Conservation (phyloP, 169 alveolate genomes). For the Plasmodium cynomolgi region DNA sequence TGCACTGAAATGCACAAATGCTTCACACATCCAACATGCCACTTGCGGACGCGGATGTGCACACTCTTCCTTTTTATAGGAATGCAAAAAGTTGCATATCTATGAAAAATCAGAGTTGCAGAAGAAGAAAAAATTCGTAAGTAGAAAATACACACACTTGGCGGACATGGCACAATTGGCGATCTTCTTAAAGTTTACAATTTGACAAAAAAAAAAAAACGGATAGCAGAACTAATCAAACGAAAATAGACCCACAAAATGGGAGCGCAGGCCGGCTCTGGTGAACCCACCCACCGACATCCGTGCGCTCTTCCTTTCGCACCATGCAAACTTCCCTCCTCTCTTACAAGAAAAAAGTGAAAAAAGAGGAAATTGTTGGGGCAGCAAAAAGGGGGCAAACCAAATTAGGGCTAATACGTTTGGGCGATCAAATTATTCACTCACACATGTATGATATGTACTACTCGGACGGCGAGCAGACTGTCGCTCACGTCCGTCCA, state of each 20-base stretch:
- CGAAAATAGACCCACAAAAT: not conserved
- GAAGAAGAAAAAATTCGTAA: not conserved
- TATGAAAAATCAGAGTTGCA: not conserved
- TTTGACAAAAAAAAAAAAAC: not conserved
- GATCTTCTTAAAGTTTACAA: not conserved
- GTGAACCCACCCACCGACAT: conserved; percentile 3
- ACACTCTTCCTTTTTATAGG: not conserved
- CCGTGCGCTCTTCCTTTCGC: not conserved
- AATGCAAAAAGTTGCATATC: not conserved
- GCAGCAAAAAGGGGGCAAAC: not conserved
- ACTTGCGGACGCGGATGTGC: not conserved
- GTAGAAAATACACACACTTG: not conserved
- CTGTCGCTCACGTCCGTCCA: not conserved
- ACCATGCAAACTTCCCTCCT: not conserved
- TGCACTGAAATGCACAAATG: conserved; percentile 62
- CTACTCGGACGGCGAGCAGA: not conserved
- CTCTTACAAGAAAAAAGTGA: not conserved
- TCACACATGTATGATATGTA: not conserved
- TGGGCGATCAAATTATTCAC: not conserved
- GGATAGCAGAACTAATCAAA: not conserved
- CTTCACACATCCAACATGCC: not conserved
- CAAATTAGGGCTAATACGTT: not conserved
- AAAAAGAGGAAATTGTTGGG: not conserved
- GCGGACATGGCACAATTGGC: not conserved
- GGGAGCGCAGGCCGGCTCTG: not conserved